Evolutionary conservation across 1,284 basidiomycete genomes (phyloP), one percentile per base, ranked within the genome.

Genomic region (Trichosporon sp.): DNA sequence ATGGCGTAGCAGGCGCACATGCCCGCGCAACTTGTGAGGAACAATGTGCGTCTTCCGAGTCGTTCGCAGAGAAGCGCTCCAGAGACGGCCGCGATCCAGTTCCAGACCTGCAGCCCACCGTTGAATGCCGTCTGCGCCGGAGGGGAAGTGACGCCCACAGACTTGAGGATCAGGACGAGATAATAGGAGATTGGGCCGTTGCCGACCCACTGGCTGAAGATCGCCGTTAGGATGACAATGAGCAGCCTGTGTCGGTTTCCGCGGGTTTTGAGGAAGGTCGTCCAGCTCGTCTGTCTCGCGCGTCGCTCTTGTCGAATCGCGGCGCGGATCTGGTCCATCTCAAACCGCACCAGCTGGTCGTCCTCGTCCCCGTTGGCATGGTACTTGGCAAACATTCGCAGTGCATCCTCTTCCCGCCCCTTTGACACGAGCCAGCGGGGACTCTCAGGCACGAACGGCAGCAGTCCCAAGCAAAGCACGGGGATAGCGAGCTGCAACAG

Each of bases 271-370:
- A 84, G 16, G 65, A 74, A 74, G 8, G 73, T 48, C n/a, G 54
- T 61, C 67, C 67, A 74, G 2, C 65, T 6, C 8, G 64, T 69
- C n/a, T 21, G 48, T 10, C 40, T 65, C 26, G 61, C 64, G 14
- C 19, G 38, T 1, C 59, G 87, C 79, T 93, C 91, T 75, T 89
- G 89, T 68, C 85, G 68, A 65, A 81, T 74, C 1, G 81, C 76
- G 43, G 81, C 69, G 63, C 75, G 72, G 70, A 75, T 71, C 70
- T 75, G 76, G 63, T 70, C 66, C 19, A 74, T 69, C 73, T 78
- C 77, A 56, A 71, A 76, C 7, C 67, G 68, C 10, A 78, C 76
- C 12, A 78, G 75, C 31, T 76, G 74, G 32, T 77, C 75, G 19
- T 71, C 51, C 54, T 54, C 48, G 67, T 74, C 70, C 19, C 76